Conservation (phyloP, 768 basidiomycete genomes). For the Hygrocybe punicea region DNA sequence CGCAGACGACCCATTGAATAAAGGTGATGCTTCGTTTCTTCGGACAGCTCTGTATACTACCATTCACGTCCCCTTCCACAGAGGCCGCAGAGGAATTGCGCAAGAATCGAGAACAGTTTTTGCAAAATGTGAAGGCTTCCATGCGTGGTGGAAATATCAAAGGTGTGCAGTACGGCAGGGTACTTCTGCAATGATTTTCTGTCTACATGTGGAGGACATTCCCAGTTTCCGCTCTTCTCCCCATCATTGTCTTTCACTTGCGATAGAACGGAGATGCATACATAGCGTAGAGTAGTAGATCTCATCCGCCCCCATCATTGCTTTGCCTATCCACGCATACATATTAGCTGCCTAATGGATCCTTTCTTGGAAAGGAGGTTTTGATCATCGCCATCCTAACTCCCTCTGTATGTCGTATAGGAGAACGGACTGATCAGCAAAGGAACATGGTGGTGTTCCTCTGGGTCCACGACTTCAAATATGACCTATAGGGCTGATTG, state of each 20-base stretch:
- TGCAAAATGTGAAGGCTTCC: conserved; percentile 78
- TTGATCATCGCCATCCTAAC: conserved; percentile 35
- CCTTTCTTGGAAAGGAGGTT: background rate
- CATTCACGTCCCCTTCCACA: conserved; percentile 32
- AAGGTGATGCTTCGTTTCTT: conserved; percentile 55
- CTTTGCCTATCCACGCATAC: background rate
- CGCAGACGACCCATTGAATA: conserved; percentile 97
- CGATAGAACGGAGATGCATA: conserved; percentile 4
- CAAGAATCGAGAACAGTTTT: conserved; percentile 80
- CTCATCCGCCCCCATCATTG: background rate
- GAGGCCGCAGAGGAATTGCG: conserved; percentile 95
- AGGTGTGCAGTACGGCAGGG: conserved; percentile 76
- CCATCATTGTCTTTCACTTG: conserved; percentile 27
- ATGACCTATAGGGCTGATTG: conserved; percentile 54
- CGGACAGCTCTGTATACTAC: background rate
- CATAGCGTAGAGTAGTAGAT: conserved; percentile 2
- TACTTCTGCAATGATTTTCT: conserved; percentile 42
- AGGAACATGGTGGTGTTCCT: conserved; percentile 88
- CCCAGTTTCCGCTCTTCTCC: conserved; percentile 17
- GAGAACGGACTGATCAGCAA: conserved; percentile 89
- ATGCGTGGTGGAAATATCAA: conserved; percentile 81
- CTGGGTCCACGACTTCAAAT: conserved; percentile 66
- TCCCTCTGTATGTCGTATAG: conserved; percentile 92
- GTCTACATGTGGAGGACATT: conserved; percentile 11
- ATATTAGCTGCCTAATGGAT: background rate